A percentile compares a stretch with the other conserved stretches of the same genome.
Evolutionary conservation across 148 eudicot genomes (phyloP).

Genomic region (Talinum fruticosum): DNA sequence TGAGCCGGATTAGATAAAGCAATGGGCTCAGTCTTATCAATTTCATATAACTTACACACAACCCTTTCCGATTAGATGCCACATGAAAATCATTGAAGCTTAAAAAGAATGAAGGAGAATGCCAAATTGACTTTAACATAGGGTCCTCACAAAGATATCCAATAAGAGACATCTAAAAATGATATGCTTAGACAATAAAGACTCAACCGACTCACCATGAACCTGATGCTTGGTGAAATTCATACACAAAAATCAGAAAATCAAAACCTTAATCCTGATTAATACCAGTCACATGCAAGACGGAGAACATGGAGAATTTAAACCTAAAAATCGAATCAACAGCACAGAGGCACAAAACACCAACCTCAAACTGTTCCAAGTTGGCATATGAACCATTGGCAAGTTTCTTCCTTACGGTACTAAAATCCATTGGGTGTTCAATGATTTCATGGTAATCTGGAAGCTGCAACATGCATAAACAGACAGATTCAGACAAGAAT

Average conservation of each 20-base stretch:
- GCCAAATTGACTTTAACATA: not conserved
- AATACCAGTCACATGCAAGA: not conserved
- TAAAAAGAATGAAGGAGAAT: not conserved
- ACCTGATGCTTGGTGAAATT: not conserved
- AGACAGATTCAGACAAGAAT: slow-evolving; percentile 11
- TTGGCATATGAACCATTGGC: slow-evolving; percentile 42
- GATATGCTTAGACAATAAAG: not conserved
- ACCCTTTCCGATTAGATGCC: not conserved
- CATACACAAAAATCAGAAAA: not conserved
- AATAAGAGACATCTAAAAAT: not conserved
- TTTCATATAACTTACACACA: not conserved
- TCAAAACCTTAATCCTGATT: not conserved
- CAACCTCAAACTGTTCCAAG: slow-evolving; percentile 80
- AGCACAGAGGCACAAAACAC: slow-evolving; percentile 10
- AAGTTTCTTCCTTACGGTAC: slow-evolving; percentile 73
- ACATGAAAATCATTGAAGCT: not conserved
- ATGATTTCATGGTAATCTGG: slow-evolving; percentile 81
- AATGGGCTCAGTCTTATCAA: not conserved
- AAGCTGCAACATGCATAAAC: slow-evolving; percentile 46
- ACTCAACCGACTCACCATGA: not conserved
- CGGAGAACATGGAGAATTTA: not conserved
- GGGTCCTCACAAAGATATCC: not conserved
- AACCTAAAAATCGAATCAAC: not conserved
- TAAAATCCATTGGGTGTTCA: slow-evolving; percentile 78
- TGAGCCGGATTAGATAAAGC: not conserved